Base-by-base conservation (phyloP, 2,329 filamentous ascomycete genomes). In the Ilyonectria destructans region DNA sequence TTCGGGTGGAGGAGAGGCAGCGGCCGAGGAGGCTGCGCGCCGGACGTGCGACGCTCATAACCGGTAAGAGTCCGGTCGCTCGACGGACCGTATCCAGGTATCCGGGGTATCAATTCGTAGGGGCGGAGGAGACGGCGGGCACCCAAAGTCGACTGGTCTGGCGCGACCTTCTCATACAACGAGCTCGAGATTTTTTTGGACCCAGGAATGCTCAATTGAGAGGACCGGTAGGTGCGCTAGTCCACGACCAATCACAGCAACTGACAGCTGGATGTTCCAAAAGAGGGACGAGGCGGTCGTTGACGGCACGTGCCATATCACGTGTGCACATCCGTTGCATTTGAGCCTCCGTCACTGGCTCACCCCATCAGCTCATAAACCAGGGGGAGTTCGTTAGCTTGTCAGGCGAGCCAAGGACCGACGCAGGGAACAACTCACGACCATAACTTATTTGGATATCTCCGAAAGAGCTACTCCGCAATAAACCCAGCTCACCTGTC, bases 1-100 rank as follows among this genome's bases (percentile, higher is more conserved):
- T 74, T 69, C 74, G 74, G 19, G 77, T 77, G 56, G 80, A 78
- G 74, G 81, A 79, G 72, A 87, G 80, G 78, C 85, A 85, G 80
- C 83, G 84, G 77, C 86, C 84, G 74, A 88, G 78, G 76, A 89
- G 82, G 80, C 85, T 85, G 80, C 85, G 83, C 80, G 84, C 84
- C 80, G 86, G 85, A 71, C 85, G 85, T 85, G 84, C 85, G 79
- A 84, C 83, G 78, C 86, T 88, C 87, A 89, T 89, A 79, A 77
- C 83, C 83, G 77, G 69, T 70, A 67, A 55, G 69, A 67, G 67
- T 69, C 62, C 57, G 43, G 62, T 59, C 60, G 57, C 48, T 46
- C 60, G 59, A 52, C 52, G 66, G 56, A 49, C 49, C 37, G 58
- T 23, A n/a, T 37, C 51, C 56, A 49, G 17, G 52, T 43, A 43